Conservation (phyloP, 2,329 filamentous ascomycete species). For the Colletotrichum agaves region DNA sequence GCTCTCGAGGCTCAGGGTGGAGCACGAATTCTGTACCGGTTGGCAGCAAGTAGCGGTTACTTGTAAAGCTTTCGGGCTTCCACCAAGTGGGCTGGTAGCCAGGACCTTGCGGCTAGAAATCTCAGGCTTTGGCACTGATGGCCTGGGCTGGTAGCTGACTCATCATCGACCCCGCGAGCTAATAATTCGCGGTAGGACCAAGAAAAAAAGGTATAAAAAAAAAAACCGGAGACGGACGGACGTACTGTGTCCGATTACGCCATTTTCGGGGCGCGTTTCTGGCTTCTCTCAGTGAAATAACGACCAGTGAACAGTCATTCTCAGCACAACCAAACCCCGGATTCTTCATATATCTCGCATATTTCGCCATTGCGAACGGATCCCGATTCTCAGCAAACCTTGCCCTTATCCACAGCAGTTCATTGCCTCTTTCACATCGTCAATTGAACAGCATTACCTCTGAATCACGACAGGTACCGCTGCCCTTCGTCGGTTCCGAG, state of each 20-base stretch:
- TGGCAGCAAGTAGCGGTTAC: slow-evolving; percentile 9
- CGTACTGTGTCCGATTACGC: slow-evolving; percentile 26
- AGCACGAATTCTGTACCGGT: slow-evolving; percentile 11
- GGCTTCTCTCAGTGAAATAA: slow-evolving; percentile 14
- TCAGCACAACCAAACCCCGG: slow-evolving; percentile 7
- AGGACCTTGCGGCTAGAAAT: slow-evolving; percentile 1
- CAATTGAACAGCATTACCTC: neutral
- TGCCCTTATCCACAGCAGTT: neutral
- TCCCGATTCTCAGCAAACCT: neutral
- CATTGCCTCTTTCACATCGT: neutral
- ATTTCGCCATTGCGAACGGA: slow-evolving; percentile 20
- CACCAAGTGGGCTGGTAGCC: neutral
- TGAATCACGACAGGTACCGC: neutral
- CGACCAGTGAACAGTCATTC: slow-evolving; percentile 22
- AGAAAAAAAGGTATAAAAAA: neutral
- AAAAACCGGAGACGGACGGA: neutral
- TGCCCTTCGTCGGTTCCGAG: slow-evolving; percentile 31
- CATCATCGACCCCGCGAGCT: slow-evolving; percentile 29
- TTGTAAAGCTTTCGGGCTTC: neutral
- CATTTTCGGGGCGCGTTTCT: slow-evolving; percentile 29
- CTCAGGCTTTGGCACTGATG: neutral
- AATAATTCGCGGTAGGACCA: neutral
- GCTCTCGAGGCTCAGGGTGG: neutral
- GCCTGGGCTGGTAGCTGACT: slow-evolving; percentile 15
- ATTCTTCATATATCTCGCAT: slow-evolving; percentile 30